phyloP scores from a whole-genome alignment of 805 yeast species.

The Kregervanrija fluxuum region DNA sequence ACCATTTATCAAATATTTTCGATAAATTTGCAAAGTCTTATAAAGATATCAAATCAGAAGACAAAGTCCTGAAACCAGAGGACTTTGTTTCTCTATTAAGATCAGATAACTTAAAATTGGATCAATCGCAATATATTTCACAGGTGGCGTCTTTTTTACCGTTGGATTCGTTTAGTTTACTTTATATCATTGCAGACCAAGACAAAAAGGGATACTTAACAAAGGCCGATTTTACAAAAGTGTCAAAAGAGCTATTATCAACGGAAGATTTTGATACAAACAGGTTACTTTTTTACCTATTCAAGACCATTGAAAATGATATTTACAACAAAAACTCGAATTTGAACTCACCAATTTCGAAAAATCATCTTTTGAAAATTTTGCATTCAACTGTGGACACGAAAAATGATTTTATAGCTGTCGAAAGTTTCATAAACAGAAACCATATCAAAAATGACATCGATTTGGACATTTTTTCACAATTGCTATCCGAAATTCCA shows the following conservation, averaged over 20 bases:
- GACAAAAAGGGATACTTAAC: constrained; percentile 51
- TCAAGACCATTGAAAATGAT: constrained; percentile 38
- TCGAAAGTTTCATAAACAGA: constrained; percentile 9
- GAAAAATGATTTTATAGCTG: neutral
- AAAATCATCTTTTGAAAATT: neutral
- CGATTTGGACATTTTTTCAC: constrained; percentile 14
- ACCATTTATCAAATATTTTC: constrained; percentile 29
- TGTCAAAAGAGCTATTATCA: constrained; percentile 45
- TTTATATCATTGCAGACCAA: constrained; percentile 77
- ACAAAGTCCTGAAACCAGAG: constrained; percentile 28
- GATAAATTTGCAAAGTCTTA: constrained; percentile 33
- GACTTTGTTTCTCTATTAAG: constrained; percentile 37
- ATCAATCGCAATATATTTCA: constrained; percentile 12
- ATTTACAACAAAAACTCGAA: neutral
- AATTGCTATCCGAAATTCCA: constrained; percentile 21
- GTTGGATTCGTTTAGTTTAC: constrained; percentile 56
- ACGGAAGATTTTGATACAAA: constrained; percentile 39
- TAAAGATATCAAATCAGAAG: constrained; percentile 23
- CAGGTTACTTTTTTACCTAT: constrained; percentile 46
- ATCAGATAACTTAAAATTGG: constrained; percentile 29
- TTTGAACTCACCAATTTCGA: constrained; percentile 2
- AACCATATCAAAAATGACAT: neutral
- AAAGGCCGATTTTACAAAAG: constrained; percentile 61
- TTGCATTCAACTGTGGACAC: too few relatives aligned
- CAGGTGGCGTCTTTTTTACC: constrained; percentile 32